Evolutionary conservation across 1,284 basidiomycete genomes (phyloP), one percentile per base, ranked within the genome.

Genomic region (Rhodotorula sp.): DNA sequence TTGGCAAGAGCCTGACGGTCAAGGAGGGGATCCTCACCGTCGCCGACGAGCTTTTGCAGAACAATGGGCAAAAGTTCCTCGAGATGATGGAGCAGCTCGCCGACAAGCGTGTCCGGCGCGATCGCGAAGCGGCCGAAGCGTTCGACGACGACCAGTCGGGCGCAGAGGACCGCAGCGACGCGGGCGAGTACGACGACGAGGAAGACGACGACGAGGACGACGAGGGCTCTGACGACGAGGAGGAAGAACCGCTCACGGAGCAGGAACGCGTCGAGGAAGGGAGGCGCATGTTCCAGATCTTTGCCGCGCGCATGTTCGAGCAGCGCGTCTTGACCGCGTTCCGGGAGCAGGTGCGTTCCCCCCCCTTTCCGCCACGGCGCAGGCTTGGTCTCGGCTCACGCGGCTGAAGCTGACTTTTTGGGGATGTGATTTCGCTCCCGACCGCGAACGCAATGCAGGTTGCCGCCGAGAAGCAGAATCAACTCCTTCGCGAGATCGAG

Each of bases 61-160:
- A 98, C 79, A 95, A 99, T 79, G 95, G 94, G 5, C 92, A 94
- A 78, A 98, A 97, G 84, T 98, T 99, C 84, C 84, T 99, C 78
- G 95, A 99, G 84, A 99, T 99, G 95, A 99, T 99, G 95, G 95
- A 99, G 82, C 93, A 96, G 82, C 87, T 99, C 48, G 95, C 95
- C 1, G 94, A 98, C 80, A 88, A 93, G 69, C 87, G 94, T 56
- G 91, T 95, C 86, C 89, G 91, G 75, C 87, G 95, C 6, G 95
- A 97, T 79, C 93, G 95, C 79, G 90, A 94, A 80, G 91, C 92
- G 10, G 89, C 90, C 12, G 88, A 85, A 8, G 87, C 87, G 75
- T 85, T 91, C 10, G 85, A 86, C 15, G 85, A 85, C 24, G 85
- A 84, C 4, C 84, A 81, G 0, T 84, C 84, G 10, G 85, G 84